These are phyloP conservation scores for Mycena rosella DNA, from an alignment of 768 basidiomycete species.

Conservation along the genomic window DNA sequence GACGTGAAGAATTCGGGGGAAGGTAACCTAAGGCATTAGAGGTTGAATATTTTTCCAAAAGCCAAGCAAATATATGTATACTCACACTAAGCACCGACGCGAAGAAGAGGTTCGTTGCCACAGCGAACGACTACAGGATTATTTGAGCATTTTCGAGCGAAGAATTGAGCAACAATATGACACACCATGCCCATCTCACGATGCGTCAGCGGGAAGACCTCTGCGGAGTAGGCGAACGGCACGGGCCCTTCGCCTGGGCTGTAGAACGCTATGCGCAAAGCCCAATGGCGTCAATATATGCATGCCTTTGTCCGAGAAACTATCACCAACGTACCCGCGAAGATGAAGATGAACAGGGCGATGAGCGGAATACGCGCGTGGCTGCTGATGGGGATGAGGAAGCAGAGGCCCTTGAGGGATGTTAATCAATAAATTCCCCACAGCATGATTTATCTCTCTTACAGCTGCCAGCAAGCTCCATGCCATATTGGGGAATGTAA, in stretches of 20 bases:
- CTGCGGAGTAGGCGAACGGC: conserved; percentile 92
- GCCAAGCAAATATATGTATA: too few species aligned
- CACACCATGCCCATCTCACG: conserved; percentile 70
- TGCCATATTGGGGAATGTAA: conserved; percentile 88
- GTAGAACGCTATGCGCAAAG: conserved; percentile 65
- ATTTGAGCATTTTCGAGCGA: too few species aligned
- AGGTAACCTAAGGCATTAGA: too few species aligned
- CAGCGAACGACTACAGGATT: conserved; percentile 64
- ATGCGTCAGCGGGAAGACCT: conserved; percentile 89
- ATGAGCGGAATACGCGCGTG: conserved; percentile 56
- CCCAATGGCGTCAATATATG: too few species aligned
- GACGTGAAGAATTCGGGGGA: conserved; percentile 67
- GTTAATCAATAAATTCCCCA: too few species aligned
- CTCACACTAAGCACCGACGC: too few species aligned
- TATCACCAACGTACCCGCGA: too few species aligned
- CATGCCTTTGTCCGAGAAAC: too few species aligned
- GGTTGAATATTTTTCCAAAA: too few species aligned
- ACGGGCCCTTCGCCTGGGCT: conserved; percentile 92
- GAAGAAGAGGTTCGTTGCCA: conserved; percentile 64
- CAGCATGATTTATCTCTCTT: too few species aligned
- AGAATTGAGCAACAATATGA: too few species aligned
- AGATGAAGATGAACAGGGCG: conserved; percentile 53
- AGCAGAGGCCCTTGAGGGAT: conserved; percentile 84
- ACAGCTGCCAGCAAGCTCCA: conserved; percentile 78
- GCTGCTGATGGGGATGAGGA: conserved; percentile 58